phyloP scores from a whole-genome alignment of 129 eudicot genomes.

The Smallanthus sonchifolius region DNA sequence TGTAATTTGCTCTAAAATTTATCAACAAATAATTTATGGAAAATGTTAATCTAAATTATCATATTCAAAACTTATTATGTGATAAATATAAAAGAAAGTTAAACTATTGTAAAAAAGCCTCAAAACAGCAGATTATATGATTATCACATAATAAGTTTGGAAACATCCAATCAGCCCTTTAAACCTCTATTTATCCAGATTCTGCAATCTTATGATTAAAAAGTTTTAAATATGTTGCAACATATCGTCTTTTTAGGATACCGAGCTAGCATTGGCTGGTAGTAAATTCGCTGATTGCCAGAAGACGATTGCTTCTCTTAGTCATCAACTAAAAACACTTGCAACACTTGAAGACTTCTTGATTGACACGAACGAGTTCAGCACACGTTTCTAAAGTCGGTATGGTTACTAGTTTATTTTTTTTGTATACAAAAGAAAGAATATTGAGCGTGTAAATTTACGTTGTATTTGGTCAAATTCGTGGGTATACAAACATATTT shows the following conservation, averaged over 20 bases:
- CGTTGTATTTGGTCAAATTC: background rate
- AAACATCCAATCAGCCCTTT: too few relatives aligned
- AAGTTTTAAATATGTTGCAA: slow-evolving; percentile 1
- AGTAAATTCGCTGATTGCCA: slow-evolving; percentile 74
- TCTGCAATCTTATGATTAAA: background rate
- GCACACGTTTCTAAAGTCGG: slow-evolving; percentile 6
- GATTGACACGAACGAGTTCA: slow-evolving; percentile 40
- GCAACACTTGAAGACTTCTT: slow-evolving; percentile 77
- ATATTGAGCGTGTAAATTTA: slow-evolving; percentile 2
- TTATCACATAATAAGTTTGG: too few relatives aligned
- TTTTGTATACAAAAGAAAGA: slow-evolving; percentile 8
- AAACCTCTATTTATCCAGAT: background rate
- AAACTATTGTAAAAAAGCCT: too few relatives aligned
- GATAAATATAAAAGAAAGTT: too few relatives aligned
- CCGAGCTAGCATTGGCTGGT: slow-evolving; percentile 68
- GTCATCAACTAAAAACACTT: slow-evolving; percentile 65
- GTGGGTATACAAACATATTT: slow-evolving; percentile 11
- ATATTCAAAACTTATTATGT: too few relatives aligned
- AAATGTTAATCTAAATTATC: too few relatives aligned
- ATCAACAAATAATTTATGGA: too few relatives aligned
- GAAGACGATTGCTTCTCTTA: slow-evolving; percentile 87
- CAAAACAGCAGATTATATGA: background rate
- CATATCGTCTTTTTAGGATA: slow-evolving; percentile 35
- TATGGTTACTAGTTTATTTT: background rate
- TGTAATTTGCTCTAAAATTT: too few relatives aligned